Base-by-base conservation (phyloP, 2,329 filamentous ascomycete species). In the Coniochaeta sp. region DNA sequence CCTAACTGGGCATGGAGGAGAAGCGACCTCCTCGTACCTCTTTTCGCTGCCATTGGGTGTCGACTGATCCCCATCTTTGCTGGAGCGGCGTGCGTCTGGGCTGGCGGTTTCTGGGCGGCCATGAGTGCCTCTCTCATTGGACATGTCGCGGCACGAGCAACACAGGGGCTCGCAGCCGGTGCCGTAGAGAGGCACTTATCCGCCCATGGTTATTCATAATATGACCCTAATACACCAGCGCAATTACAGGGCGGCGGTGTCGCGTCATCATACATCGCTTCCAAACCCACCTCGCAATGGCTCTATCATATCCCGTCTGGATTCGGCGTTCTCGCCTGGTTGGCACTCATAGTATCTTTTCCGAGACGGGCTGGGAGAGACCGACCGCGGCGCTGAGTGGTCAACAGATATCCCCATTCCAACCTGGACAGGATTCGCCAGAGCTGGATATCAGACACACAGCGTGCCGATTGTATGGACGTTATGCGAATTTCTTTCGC, bases 201-300 rank as follows among this genome's bases (percentile, higher is more conserved):
- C n/a, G 7, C 73, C 74, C 2, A 66, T 76, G 12, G 71, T 76
- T 34, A 68, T 74, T 1, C 73, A 75, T 65, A 73, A 76, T 44
- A 68, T 76, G 43, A 69, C 74, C 50, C 76, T 76, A 34, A 68
- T 75, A 19, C 73, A 76, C 59, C 68, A 76, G 66, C 68, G 73
- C 4, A 73, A 72, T 71, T 44, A 69, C 71, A 2, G 67, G 63
- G 6, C 63, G n/a, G 72, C 8, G 69, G 69, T 26, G 68, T 70
- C 1, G 65, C 65, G 1, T 66, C 66, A 16, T 72, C 70, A 3
- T 67, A 67, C 31, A 65, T 75, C 34, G 71, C 70, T 1, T 68
- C 68, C 6, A 65, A 68, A 34, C 64, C 68, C 14, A 66, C 64
- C 57, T 75, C 73, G 74, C 67, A 73, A 24, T 72, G 65, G 65